A percentile compares a stretch with the other conserved stretches of the same genome.
These are phyloP conservation scores for Gliomastix tumulicola DNA, from an alignment of 2,329 filamentous ascomycete genomes.

Conservation along the genomic window DNA sequence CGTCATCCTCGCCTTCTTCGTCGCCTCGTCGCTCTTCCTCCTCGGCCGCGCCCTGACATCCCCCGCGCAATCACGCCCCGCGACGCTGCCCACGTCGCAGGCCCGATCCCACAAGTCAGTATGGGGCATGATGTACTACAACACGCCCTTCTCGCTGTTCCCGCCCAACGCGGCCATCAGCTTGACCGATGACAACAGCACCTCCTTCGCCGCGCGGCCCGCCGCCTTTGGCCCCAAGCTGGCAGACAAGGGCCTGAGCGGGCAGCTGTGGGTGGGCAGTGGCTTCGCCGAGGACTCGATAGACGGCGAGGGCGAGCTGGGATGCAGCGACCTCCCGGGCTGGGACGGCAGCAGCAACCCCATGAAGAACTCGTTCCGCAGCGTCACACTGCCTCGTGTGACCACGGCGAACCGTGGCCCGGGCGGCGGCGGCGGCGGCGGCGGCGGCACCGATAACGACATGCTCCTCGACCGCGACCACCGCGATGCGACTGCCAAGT, in stretches of 20 bases:
- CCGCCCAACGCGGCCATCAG: conserved; percentile 94
- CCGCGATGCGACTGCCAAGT: conserved; percentile 9
- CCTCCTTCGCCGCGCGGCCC: conserved; percentile 87
- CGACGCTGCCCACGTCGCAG: background rate
- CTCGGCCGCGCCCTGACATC: conserved; percentile 44
- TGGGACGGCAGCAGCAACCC: conserved; percentile 60
- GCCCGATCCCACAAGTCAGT: conserved; percentile 16
- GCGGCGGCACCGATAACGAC: conserved; percentile 3
- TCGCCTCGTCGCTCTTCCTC: conserved; percentile 46
- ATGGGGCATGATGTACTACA: conserved; percentile 58
- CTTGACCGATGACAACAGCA: conserved; percentile 95
- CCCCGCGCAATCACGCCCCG: conserved; percentile 3
- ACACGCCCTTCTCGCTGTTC: conserved; percentile 78
- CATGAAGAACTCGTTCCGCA: conserved; percentile 31
- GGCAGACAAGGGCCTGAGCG: conserved; percentile 70
- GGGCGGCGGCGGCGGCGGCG: too few relatives aligned
- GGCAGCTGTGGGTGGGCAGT: conserved; percentile 87
- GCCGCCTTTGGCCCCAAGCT: conserved; percentile 86
- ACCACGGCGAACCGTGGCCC: conserved; percentile 5
- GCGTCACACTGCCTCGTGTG: conserved; percentile 10
- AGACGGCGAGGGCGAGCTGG: conserved; percentile 73
- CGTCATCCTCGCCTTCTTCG: conserved; percentile 46
- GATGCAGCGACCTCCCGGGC: conserved; percentile 89
- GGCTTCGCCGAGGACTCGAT: conserved; percentile 79
- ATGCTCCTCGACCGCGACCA: conserved; percentile 18